phyloP scores from a whole-genome alignment of 176 grass and related monocot species.

The Tuctoria greenei region DNA sequence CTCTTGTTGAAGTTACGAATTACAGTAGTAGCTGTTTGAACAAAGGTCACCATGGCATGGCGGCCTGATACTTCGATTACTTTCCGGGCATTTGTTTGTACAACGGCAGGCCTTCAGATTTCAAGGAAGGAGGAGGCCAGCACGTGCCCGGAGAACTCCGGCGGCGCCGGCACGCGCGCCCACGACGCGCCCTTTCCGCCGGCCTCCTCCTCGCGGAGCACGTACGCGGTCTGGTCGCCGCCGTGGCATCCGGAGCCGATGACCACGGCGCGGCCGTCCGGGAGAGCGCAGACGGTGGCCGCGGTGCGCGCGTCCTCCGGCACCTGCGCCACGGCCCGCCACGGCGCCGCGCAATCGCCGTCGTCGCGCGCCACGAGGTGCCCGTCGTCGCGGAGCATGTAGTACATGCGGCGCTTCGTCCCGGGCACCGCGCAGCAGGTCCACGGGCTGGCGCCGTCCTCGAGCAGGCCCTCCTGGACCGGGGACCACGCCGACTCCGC shows the following conservation, averaged over 20 bases:
- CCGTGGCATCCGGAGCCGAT: conserved; percentile 56
- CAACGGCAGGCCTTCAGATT: conserved; percentile 25
- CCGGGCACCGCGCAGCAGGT: conserved; percentile 46
- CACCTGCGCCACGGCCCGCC: conserved; percentile 57
- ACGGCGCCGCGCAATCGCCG: conserved; percentile 13
- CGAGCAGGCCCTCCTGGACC: conserved; percentile 30
- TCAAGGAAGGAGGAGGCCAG: conserved; percentile 59
- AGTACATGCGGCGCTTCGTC: conserved; percentile 54
- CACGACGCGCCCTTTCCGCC: conserved; percentile 44
- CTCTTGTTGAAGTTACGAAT: neutral
- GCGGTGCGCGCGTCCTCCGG: conserved; percentile 58
- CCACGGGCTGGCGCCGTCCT: conserved; percentile 53
- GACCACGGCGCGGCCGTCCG: conserved; percentile 50
- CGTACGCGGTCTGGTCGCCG: conserved; percentile 57
- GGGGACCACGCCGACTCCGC: conserved; percentile 41
- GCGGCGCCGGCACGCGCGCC: conserved; percentile 34
- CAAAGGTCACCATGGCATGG: neutral
- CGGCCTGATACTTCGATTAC: neutral
- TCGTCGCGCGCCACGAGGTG: conserved; percentile 53
- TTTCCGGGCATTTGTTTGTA: neutral
- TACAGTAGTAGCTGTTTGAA: neutral
- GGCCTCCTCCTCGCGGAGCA: conserved; percentile 39
- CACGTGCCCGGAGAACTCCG: conserved; percentile 73
- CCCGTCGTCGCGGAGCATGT: conserved; percentile 60
- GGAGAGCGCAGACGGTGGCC: conserved; percentile 26